Base-by-base conservation (phyloP, 495 filamentous ascomycete species). In the Lasiosphaeria ovina region DNA sequence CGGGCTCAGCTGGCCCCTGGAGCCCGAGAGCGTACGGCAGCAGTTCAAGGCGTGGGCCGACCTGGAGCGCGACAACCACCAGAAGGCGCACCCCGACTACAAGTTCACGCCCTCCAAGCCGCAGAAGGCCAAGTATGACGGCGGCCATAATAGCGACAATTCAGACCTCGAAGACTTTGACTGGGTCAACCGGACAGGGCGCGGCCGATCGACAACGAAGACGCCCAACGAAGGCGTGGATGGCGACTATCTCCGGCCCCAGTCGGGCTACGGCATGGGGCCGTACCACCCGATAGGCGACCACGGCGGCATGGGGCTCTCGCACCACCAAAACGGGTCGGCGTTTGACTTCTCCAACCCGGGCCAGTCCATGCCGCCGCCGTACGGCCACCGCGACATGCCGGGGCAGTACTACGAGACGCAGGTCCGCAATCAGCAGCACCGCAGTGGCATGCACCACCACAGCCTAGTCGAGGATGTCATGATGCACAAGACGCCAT, bases 71-170 rank as follows among this genome's bases (percentile, higher is more conserved):
- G 78, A 83, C 36, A 97, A 95, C 72, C 94, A 98, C 68, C 85
- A 89, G 52, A 80, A 83, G 48, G 90, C 93, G 10, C 91, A 95
- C 67, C 94, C 94, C 1, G 87, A 88, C 35, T 98, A 98, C 79
- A 98, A 97, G 73, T 98, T 98, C 75, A 87, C 91, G 42, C 94
- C 94, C 3, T 81, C 86, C 54, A 97, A 96, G 72, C 78, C 87
- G 33, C 77, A 75, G 57, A 85, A 79, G 36, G 76, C 76, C 33
- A 80, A 78, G 35, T 74, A 70, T 52, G 74, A 78, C 42, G 74
- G 48, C 45, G 69, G 67, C 6, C 66, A 62, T 36, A 72, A 67
- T 42, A 69, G 73, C 50, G 77, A 71, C 49, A 69, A 60, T 3
- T 69, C 71, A 7, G 70, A 74, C 7, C 69, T 77, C 44, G 72